Evolutionary conservation across 139 green algal species (phyloP).

Genomic region (Penium margaritaceum): DNA sequence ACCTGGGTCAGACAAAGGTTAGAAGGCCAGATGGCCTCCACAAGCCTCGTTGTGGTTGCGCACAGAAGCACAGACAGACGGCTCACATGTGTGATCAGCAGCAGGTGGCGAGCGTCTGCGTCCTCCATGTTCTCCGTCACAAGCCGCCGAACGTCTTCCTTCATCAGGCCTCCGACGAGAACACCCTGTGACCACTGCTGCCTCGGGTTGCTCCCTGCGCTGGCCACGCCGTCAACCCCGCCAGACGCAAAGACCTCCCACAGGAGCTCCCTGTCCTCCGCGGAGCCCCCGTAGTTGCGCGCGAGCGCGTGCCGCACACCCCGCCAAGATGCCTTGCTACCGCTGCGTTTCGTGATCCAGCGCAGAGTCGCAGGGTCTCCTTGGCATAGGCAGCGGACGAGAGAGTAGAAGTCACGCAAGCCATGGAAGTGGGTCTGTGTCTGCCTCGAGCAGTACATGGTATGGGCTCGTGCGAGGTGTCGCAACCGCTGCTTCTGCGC

Average conservation of each 20-base stretch:
- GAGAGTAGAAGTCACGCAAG: constrained; percentile 38
- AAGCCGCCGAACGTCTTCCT: constrained; percentile 1
- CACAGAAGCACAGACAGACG: background rate
- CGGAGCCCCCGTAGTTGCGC: constrained; percentile 27
- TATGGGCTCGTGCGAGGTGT: no score
- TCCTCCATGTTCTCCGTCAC: constrained; percentile 19
- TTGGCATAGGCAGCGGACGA: constrained; percentile 1
- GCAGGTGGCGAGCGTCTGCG: constrained; percentile 20
- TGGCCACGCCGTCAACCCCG: no score
- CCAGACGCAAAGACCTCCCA: constrained; percentile 10
- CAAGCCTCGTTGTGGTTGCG: no score
- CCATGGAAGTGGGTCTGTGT: constrained; percentile 19
- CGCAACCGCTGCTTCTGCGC: no score
- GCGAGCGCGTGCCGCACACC: background rate
- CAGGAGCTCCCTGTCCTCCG: background rate
- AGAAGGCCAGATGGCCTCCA: background rate
- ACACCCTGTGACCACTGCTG: background rate
- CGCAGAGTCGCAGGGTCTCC: no score
- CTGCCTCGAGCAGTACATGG: no score
- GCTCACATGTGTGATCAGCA: constrained; percentile 23
- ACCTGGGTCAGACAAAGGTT: background rate
- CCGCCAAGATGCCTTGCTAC: background rate
- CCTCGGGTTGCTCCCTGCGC: no score
- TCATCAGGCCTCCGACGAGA: background rate
- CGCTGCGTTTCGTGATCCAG: background rate